Percentiles rank a stretch among this genome's conserved stretches.
phyloP scores from a whole-genome alignment of 768 basidiomycete genomes.

The Boletellus sp. region DNA sequence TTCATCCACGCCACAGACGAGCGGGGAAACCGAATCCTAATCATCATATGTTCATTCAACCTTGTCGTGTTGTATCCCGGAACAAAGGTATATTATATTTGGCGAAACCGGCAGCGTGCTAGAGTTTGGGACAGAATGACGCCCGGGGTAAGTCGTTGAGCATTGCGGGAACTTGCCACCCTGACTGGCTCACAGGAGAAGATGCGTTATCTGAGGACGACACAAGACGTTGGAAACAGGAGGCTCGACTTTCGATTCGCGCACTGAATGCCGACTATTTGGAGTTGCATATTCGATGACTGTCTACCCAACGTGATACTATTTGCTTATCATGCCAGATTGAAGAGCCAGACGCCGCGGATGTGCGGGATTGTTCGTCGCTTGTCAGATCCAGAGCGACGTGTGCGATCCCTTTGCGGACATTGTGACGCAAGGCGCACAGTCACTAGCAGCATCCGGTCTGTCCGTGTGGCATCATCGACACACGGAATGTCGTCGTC shows the following conservation, averaged over 20 bases:
- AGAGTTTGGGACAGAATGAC: constrained; percentile 59
- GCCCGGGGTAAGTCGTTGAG: constrained; percentile 33
- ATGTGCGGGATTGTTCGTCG: too few relatives aligned
- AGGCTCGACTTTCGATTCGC: constrained; percentile 62
- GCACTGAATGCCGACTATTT: constrained; percentile 33
- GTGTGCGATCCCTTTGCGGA: too few relatives aligned
- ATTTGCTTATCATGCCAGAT: too few relatives aligned
- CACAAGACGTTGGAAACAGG: constrained; percentile 53
- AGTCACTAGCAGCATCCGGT: too few relatives aligned
- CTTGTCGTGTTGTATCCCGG: constrained; percentile 49
- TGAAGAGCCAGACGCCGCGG: too few relatives aligned
- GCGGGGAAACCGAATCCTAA: constrained; percentile 55
- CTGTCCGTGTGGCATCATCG: too few relatives aligned
- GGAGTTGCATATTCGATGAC: too few relatives aligned
- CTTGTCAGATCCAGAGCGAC: too few relatives aligned
- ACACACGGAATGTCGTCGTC: too few relatives aligned
- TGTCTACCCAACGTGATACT: too few relatives aligned
- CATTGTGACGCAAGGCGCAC: too few relatives aligned
- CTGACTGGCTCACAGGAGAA: constrained; percentile 41
- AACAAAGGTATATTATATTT: constrained; percentile 53
- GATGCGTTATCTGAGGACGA: constrained; percentile 40
- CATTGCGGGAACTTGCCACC: too few relatives aligned
- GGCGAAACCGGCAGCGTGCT: constrained; percentile 52
- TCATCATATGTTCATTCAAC: constrained; percentile 49
- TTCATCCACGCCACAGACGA: constrained; percentile 38